These are phyloP conservation scores for Cladophialophora bantiana DNA, from an alignment of 2,329 filamentous ascomycete genomes.

Conservation along the genomic window DNA sequence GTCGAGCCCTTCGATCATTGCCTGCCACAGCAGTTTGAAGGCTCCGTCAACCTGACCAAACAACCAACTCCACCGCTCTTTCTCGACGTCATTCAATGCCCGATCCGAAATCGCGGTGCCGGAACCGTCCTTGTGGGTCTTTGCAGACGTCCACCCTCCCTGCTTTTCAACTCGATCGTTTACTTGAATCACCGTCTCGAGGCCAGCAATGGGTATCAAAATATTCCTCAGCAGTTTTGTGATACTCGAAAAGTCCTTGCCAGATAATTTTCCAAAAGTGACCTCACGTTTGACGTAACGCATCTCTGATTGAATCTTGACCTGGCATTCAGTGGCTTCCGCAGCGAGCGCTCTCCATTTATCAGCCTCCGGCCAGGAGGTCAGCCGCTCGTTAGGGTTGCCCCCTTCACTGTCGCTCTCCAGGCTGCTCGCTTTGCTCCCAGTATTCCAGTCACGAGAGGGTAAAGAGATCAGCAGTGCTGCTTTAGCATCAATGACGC, in stretches of 20 bases:
- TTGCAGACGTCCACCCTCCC: slow-evolving; percentile 29
- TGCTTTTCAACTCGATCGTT: slow-evolving; percentile 28
- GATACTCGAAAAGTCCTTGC: slow-evolving; percentile 69
- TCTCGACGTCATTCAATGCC: slow-evolving; percentile 13
- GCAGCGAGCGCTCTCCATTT: slow-evolving; percentile 52
- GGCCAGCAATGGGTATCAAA: slow-evolving; percentile 24
- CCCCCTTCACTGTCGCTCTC: slow-evolving; percentile 24
- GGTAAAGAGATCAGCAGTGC: slow-evolving; percentile 62
- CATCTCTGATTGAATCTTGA: slow-evolving; percentile 71
- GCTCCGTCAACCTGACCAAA: slow-evolving; percentile 24
- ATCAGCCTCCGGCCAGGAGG: slow-evolving; percentile 41
- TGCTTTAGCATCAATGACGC: slow-evolving; percentile 66
- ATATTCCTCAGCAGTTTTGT: slow-evolving; percentile 42
- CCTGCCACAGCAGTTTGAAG: slow-evolving; percentile 17
- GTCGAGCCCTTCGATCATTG: slow-evolving; percentile 34
- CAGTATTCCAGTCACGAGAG: slow-evolving; percentile 49
- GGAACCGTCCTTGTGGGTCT: slow-evolving; percentile 15
- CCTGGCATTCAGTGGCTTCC: slow-evolving; percentile 64
- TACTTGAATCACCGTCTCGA: slow-evolving; percentile 31
- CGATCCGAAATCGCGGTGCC: slow-evolving; percentile 5
- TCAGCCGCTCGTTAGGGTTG: slow-evolving; percentile 9
- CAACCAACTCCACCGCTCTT: slow-evolving; percentile 27
- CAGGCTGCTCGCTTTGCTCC: slow-evolving; percentile 40
- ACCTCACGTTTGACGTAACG: slow-evolving; percentile 76
- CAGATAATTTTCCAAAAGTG: slow-evolving; percentile 71